phyloP scores from a whole-genome alignment of 345 rosid species.

The Pseudoturritis turrita region DNA sequence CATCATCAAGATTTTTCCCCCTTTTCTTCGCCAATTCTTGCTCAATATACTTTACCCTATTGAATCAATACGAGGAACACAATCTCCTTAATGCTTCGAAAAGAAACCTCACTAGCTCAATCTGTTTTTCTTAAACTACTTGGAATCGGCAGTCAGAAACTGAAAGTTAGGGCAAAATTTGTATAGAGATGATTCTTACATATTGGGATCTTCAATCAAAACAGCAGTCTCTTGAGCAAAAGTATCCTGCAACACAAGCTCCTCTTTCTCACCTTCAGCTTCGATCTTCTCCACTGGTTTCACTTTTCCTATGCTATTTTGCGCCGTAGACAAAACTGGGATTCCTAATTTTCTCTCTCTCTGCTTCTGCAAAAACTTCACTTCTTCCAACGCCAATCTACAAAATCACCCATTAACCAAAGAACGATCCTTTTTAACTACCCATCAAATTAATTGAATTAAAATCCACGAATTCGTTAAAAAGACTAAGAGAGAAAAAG shows the following conservation, averaged over 20 bases:
- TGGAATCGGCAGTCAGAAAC: no score
- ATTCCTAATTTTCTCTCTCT: slow-evolving; percentile 83
- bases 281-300: slow-evolving; percentile 59
- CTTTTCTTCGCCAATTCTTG: slow-evolving; percentile 90
- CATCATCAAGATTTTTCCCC: slow-evolving; percentile 52
- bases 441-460: neutral
- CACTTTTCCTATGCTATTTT: slow-evolving; percentile 29
- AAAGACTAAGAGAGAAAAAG: no score
- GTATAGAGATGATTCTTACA: slow-evolving; percentile 36
- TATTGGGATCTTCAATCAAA: slow-evolving; percentile 91
- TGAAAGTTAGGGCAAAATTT: neutral
- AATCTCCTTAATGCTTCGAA: neutral
- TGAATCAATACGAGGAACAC: neutral
- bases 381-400: slow-evolving; percentile 80
- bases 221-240: slow-evolving; percentile 98
- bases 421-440: neutral
- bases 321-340: slow-evolving; percentile 50
- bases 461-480: no score
- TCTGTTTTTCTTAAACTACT: neutral
- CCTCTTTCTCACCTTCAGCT: slow-evolving; percentile 92
- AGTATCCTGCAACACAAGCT: slow-evolving; percentile 93
- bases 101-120: neutral
- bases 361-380: slow-evolving; percentile 90
- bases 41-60: slow-evolving; percentile 78
- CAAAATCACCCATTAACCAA: neutral